Base-by-base conservation (phyloP, 1,284 basidiomycete species). In the Neonothopanus nambi region DNA sequence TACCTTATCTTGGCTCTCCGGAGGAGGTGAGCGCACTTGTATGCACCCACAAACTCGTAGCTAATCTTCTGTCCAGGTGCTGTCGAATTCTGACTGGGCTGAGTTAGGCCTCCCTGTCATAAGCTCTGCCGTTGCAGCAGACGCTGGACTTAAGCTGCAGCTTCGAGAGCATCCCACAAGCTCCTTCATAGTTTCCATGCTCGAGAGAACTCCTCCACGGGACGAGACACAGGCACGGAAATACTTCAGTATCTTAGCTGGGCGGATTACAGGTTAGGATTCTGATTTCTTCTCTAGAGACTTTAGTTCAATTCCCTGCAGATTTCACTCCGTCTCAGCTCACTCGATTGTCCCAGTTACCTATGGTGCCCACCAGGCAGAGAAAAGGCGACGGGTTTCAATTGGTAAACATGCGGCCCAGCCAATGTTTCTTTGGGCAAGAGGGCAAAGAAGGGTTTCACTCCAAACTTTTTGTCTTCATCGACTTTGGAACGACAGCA, bases 401-500 rank as follows among this genome's bases (percentile, higher is more conserved):
- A 0, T 57, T 78, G 26, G 78, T 73, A 17, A 79, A 81, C 72
- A 67, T 87, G 28, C 67, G 78, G 39, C 89, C 90, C 12, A 74
- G 65, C 8, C 82, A 88, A 57, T 91, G 89, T 65, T 92, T 89
- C 67, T 78, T 92, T 57, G 80, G 78, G 8, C 73, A 76, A 15
- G 70, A 76, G 36, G 68, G 75, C 0, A 74, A 75, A 28, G 78
- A 77, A 15, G 74, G 75, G 50, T 81, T 90, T 44, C 87, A 89
- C 62, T 88, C 88, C 1, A 86, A 87, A 63, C 67, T 92, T 6
- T 97, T 98, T 65, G 82, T 85, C 11, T 96, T 95, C 62, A 83
- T 98, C 44, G 89, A 98, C 69, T 98, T 96, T 68, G 96, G 95
- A 0, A 66, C 80, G 0, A 77, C 78, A 4, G 95, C 91, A 2